Evolutionary conservation across 352 stramenopile species (phyloP), one percentile per base, ranked within the genome.

Genomic region (Pythium sukuiense): DNA sequence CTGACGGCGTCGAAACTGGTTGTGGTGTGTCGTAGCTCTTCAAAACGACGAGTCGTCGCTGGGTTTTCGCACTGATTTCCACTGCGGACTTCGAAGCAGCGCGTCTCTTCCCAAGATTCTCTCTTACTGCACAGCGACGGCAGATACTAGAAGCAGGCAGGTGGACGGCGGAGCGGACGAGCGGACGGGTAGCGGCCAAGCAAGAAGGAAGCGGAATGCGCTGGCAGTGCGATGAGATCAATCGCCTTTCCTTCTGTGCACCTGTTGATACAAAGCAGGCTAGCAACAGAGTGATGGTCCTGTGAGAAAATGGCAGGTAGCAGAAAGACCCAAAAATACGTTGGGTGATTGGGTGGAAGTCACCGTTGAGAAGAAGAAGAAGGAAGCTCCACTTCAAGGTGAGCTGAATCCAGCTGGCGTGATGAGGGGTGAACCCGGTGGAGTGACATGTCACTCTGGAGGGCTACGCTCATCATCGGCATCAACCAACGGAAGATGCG

Each of bases 351-450:
- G 18, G 41, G 41, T 49, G 7, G 16, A 49, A 49, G 41, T 49
- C 41, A 49, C 14, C 14, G 6, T 24, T 5, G 48, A 57, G 49
- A 55, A 55, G 6, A 55, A 33, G 43, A 12, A 41, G 33, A 39
- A 35, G 41, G 66, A 66, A 39, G 55, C 67, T 53, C 66, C 59
- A 72, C 66, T 68, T 72, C 59, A 68, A 68, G 50, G 37, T 59
- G 48, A 4, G 18, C 5, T 7, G 37, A 65, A 55, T 33, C 6
- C 56, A 55, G 49, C 33, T 52, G 55, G n/a, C 26, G 8, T 24
- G 13, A 9, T 30, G 27, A 16, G 32, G 16, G 52, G 41, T 49
- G 14, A 20, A 49, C 41, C 37, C 20, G 12, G 16, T 16, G 14
- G 35, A 43, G 49, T 63, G 55, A 55, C 55, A 60, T 55, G 63